Evolutionary conservation across 768 basidiomycete genomes (phyloP).

Genomic region (Leucosporidium scottii): DNA sequence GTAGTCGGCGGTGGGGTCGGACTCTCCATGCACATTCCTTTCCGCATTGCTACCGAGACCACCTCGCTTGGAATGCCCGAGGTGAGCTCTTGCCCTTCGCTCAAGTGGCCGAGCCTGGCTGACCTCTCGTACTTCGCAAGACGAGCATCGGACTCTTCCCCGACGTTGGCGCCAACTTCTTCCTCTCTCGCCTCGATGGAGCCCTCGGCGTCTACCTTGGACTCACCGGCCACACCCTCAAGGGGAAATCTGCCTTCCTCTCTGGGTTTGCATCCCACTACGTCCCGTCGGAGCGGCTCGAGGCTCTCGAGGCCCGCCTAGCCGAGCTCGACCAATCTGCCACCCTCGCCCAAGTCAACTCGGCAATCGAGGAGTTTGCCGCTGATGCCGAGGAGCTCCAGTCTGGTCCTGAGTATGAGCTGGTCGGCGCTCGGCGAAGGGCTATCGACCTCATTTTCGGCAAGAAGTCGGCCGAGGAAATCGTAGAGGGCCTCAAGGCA

Average conservation of each 20-base stretch:
- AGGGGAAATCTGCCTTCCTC: conserved; percentile 77
- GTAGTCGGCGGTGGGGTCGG: conserved; percentile 95
- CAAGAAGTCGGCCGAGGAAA: conserved; percentile 62
- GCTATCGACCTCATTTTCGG: conserved; percentile 77
- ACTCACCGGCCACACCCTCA: conserved; percentile 64
- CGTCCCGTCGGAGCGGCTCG: conserved; percentile 67
- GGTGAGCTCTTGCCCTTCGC: conserved; percentile 56
- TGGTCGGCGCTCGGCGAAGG: conserved; percentile 56
- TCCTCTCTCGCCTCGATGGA: conserved; percentile 83
- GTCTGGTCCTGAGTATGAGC: conserved; percentile 28
- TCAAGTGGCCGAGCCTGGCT: background rate
- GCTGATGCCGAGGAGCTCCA: conserved; percentile 47
- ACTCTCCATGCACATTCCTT: conserved; percentile 70
- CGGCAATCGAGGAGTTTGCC: conserved; percentile 59
- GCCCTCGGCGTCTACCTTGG: conserved; percentile 89
- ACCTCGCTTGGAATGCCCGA: conserved; percentile 95
- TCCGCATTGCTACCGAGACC: conserved; percentile 88
- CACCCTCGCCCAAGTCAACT: conserved; percentile 53
- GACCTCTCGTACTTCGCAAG: conserved; percentile 13
- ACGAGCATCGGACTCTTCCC: conserved; percentile 51
- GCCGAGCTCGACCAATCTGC: conserved; percentile 44
- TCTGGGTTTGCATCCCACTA: conserved; percentile 87
- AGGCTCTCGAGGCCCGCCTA: conserved; percentile 62
- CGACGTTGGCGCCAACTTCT: conserved; percentile 87
- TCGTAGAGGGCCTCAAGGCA: conserved; percentile 54